Evolutionary conservation across 768 basidiomycete species (phyloP), one percentile per base, ranked within the genome.

Genomic region (Boletus reticuloceps): DNA sequence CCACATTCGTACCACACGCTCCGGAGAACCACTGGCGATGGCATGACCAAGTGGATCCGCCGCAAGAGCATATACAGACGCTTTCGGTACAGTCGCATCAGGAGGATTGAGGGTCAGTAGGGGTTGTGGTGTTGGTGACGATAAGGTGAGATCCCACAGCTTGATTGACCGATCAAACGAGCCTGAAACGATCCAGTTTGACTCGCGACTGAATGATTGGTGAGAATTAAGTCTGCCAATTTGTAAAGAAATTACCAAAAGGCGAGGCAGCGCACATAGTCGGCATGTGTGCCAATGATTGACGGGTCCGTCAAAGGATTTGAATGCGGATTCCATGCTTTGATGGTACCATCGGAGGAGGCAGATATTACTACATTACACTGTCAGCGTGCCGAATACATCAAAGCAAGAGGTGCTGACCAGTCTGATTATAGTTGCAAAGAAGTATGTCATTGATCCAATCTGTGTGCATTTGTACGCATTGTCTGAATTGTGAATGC

Each of bases 391-490:
- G 41, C 43, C 19, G 32, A 42, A 31, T 10, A n/a, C n/a, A 38
- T 38, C 17, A 48, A 27, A 19, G 41, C 16, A 56, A 42, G 34
- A 38, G 20, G 19, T 42, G 72, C 84, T 42, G 47, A 88, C 91
- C 76, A 4, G 89, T 97, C 68, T 95, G 94, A 61, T 97, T 94
- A 57, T 85, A 79, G 67, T 98, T 95, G 74, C 91, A 94, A 17
- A 99, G 79, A 4, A 94, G 66, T 45, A 98, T 83, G 64, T 98
- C 96, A 67, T 97, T 99, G 36, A 98, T 84, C 96, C 96, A 99
- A 72, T 98, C 95, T 1, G 86, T 86, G 69, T 98, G 94, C 6
- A 84, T 81, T 67, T 98, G 94, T 10, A 87, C 85, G 54, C 86
- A 88, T 69, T 98, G 95, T 31, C 96, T 82, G 68, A 97, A 98